Conservation (phyloP, 1,284 basidiomycete species). For the Malassezia furfur region DNA sequence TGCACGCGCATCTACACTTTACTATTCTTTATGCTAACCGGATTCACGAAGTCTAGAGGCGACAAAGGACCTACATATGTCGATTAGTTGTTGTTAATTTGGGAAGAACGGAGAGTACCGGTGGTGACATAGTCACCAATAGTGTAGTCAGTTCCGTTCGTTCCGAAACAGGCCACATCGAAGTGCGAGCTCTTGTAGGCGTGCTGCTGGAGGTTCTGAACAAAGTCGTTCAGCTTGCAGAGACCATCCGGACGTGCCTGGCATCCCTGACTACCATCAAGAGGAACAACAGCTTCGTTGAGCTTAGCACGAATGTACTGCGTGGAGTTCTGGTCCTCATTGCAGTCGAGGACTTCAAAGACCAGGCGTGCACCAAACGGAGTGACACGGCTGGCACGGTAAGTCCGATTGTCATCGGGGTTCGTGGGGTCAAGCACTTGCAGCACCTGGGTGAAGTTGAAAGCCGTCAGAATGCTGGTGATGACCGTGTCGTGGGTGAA, state of each 20-base stretch:
- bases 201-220: slow-evolving; percentile 49
- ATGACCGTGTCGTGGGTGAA: slow-evolving; percentile 41
- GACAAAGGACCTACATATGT: neutral
- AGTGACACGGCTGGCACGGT: slow-evolving; percentile 28
- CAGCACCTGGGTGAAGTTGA: slow-evolving; percentile 37
- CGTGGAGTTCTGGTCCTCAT: slow-evolving; percentile 27
- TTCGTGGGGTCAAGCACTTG: slow-evolving; percentile 25
- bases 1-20: no score
- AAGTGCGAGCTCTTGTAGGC: slow-evolving; percentile 35
- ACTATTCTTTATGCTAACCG: no score
- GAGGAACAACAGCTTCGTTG: slow-evolving; percentile 58
- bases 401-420: slow-evolving; percentile 23
- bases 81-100: neutral
- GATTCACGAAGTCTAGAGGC: no score
- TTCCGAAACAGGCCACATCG: slow-evolving; percentile 32
- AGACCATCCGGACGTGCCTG: slow-evolving; percentile 61
- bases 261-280: slow-evolving; percentile 64
- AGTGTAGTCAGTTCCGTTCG: slow-evolving; percentile 33
- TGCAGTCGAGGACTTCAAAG: slow-evolving; percentile 31
- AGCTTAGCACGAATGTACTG: slow-evolving; percentile 66
- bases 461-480: slow-evolving; percentile 32
- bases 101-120: slow-evolving; percentile 17
- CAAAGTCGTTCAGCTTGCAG: slow-evolving; percentile 67
- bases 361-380: slow-evolving; percentile 32
- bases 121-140: slow-evolving; percentile 27